These are phyloP conservation scores for Chionographis japonica DNA, from an alignment of 106 monocot species.

Conservation along the genomic window DNA sequence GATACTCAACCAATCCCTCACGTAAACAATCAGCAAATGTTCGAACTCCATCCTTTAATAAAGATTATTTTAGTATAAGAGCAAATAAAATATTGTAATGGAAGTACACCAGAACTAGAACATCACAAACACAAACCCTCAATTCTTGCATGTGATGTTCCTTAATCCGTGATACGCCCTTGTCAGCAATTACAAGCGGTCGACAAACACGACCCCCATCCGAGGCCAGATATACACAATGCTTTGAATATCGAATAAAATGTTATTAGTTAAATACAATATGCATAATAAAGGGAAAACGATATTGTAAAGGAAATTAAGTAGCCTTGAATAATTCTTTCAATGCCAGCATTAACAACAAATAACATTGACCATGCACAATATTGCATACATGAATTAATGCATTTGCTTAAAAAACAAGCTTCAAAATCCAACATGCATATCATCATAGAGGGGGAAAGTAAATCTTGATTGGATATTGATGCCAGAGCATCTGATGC, in stretches of 20 bases:
- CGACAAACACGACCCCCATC: slow-evolving; percentile 99
- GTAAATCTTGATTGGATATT: too few relatives aligned
- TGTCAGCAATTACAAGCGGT: slow-evolving; percentile 95
- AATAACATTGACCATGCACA: too few relatives aligned
- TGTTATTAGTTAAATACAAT: neutral
- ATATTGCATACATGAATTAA: too few relatives aligned
- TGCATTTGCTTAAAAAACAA: too few relatives aligned
- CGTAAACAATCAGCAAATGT: slow-evolving; percentile 81
- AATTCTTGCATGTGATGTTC: slow-evolving; percentile 93
- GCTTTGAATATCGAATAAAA: slow-evolving; percentile 23
- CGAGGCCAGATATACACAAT: slow-evolving; percentile 87
- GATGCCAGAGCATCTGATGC: too few relatives aligned
- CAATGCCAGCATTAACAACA: too few relatives aligned
- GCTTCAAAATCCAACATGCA: too few relatives aligned
- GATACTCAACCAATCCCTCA: slow-evolving; percentile 91
- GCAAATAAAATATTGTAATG: neutral
- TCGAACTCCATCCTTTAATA: slow-evolving; percentile 73
- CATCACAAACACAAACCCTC: slow-evolving; percentile 31
- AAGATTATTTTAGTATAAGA: neutral
- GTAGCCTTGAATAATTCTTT: neutral
- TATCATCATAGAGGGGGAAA: too few relatives aligned
- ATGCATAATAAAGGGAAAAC: neutral
- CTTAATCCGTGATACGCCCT: slow-evolving; percentile 75
- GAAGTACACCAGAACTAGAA: neutral
- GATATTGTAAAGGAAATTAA: neutral